Base-by-base conservation (phyloP, 2,329 filamentous ascomycete species). In the Fusarium nurragi region DNA sequence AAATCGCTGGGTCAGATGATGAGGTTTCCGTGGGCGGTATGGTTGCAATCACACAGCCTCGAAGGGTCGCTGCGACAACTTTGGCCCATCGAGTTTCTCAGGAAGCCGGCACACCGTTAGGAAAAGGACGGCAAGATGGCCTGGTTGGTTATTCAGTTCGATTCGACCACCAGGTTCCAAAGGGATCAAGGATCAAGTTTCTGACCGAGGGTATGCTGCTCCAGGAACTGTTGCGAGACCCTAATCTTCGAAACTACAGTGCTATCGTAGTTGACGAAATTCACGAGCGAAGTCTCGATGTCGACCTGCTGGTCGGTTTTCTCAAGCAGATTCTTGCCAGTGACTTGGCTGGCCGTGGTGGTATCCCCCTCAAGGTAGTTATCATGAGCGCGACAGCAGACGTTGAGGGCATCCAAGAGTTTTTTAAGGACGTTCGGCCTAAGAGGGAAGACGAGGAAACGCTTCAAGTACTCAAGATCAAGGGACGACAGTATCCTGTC, bases 381-480 rank as follows among this genome's bases (percentile, higher is more conserved):
- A 87, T 98, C 73, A 99, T 99, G 95, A 97, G 94, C 83, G 95
- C 95, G 46, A 99, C 95, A 8, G 92, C 93, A 34, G 92, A 98
- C 75, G 88, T 97, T 56, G 89, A 94, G 60, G 87, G 85, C 54
- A 87, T 98, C 28, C 83, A 87, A 39, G 80, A 81, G 0, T 98
- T 97, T 75, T 97, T 98, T 79, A 78, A 80, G 10, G 70, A 74
- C 9, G 45, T 67, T 6, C 47, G 59, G 3, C 43, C 71, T 6
- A 57, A 66, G 23, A 51, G 40, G 11, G 60, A 67, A 16, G 65
- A 55, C 11, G 44, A 47, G 18, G 68, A 48, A 12, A 50, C 60
- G 2, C 76, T 80, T 25, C 78, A 76, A 71, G 83, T 79, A 70
- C 86, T 77, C 47, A 87, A 88, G 69, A 94, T 97, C 51, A 88